These are phyloP conservation scores for Hygrophorus pudorinus DNA, from an alignment of 768 basidiomycete genomes.

Conservation along the genomic window DNA sequence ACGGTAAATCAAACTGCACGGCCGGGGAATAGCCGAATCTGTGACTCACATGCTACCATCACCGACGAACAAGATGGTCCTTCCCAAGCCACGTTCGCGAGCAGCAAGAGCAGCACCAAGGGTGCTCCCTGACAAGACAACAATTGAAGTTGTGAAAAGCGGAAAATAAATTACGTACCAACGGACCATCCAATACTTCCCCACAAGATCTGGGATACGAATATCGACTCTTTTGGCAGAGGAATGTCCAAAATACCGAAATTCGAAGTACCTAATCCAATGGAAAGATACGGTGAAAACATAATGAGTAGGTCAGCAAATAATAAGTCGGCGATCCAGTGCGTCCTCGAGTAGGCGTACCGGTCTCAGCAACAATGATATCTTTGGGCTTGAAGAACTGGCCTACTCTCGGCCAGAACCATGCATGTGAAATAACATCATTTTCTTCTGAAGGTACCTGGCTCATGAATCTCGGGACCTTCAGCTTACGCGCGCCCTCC, in stretches of 20 bases:
- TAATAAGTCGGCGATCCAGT: neutral
- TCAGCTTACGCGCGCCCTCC: slow-evolving; percentile 27
- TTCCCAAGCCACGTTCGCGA: slow-evolving; percentile 43
- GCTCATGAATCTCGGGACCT: slow-evolving; percentile 34
- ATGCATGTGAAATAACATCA: slow-evolving; percentile 59
- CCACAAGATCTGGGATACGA: slow-evolving; percentile 76
- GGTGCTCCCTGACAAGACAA: slow-evolving; percentile 34
- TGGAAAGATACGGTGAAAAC: no score
- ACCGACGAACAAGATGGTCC: slow-evolving; percentile 79
- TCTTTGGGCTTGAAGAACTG: slow-evolving; percentile 64
- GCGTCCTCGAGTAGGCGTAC: slow-evolving; percentile 19
- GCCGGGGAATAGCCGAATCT: slow-evolving; percentile 6
- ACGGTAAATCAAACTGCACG: slow-evolving; percentile 5
- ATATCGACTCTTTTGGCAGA: slow-evolving; percentile 58
- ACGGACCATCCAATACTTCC: slow-evolving; percentile 90
- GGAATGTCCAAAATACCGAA: slow-evolving; percentile 82
- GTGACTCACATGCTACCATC: slow-evolving; percentile 65
- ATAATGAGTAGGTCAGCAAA: no score
- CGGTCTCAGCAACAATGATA: slow-evolving; percentile 84
- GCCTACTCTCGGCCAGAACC: slow-evolving; percentile 76
- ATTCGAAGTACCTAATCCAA: slow-evolving; percentile 59
- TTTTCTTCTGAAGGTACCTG: slow-evolving; percentile 40
- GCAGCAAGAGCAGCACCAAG: slow-evolving; percentile 80
- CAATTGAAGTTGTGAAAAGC: neutral
- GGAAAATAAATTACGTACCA: slow-evolving; percentile 29